phyloP scores from a whole-genome alignment of 2,329 filamentous ascomycete genomes.

The Cercospora zeae-maydis region DNA sequence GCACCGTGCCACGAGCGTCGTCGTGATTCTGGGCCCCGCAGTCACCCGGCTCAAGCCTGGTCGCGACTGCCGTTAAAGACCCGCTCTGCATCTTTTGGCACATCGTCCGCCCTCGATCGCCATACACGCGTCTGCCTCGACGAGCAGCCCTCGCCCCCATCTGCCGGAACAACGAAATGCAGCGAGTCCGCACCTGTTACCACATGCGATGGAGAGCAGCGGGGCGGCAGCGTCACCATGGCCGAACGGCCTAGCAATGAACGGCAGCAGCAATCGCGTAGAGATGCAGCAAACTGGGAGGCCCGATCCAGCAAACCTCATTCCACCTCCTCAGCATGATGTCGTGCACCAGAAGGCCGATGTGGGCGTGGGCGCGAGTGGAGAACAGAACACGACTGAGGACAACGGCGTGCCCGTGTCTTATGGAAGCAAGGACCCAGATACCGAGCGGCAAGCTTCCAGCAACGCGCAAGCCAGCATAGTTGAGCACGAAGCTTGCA shows the following conservation, averaged over 20 bases:
- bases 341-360: background rate
- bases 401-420: background rate
- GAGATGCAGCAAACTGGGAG: constrained; percentile 2
- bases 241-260: constrained; percentile 11
- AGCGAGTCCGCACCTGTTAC: constrained; percentile 12
- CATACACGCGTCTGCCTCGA: constrained; percentile 4
- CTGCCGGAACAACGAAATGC: constrained; percentile 13
- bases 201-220: constrained; percentile 22
- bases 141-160: background rate
- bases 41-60: background rate
- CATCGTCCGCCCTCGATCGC: background rate
- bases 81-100: background rate
- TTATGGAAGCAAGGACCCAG: background rate
- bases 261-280: constrained; percentile 11
- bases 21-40: background rate
- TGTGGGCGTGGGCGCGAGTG: background rate
- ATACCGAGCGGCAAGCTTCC: background rate
- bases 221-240: constrained; percentile 4
- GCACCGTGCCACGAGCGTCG: background rate
- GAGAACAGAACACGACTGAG: background rate
- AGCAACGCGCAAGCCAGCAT: background rate
- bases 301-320: background rate
- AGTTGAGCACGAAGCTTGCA: background rate
- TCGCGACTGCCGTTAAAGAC: constrained; percentile 3
- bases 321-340: background rate